Base-by-base conservation (phyloP, 805 yeast genomes). In the Blastobotrys terrestris region DNA sequence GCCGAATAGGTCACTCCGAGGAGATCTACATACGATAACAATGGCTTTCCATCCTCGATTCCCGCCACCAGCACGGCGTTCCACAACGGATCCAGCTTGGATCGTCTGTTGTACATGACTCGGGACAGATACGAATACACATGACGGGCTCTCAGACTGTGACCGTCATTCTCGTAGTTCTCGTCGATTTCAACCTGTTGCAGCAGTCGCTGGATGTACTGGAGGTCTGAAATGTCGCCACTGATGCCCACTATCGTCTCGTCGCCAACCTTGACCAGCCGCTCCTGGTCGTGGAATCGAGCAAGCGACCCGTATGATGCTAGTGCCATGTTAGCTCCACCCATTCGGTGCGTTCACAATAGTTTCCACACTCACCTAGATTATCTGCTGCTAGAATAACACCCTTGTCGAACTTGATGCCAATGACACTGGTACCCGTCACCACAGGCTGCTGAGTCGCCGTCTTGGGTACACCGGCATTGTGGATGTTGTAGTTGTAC, bases 41-140 rank as follows among this genome's bases (percentile, higher is more conserved):
- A 87, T 39, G 94, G 89, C 60, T 79, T 76, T 46, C 73, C 77
- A 42, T 82, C 82, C 58, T 79, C 81, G 60, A 85, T 76, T 7
- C 99, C 99, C 13, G 90, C 97, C 50, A 94, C 97, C 53, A 94
- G 76, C 40, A 87, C 72, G 1, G 98, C 85, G 70, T 94, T 94
- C 98, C 98, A 94, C 58, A 90, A 76, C 20, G 99, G 99, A 67
- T 94, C 82, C 92, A 94, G 84, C 70, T 94, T 90, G 50, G 86
- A 78, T 71, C 99, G 81, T 71, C 98, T 84, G 59, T 79, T 75
- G 72, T 94, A 94, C 77, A 92, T 76, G 44, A 92, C 84, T 55
- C 85, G 81, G 47, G 92, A 82, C 60, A 94, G 74, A 68, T 90
- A 94, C 66, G 87, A 92, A 69, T 88, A 95, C 44, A 94, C 82